Percentiles rank a stretch among this genome's conserved stretches.
phyloP scores from a whole-genome alignment of 2,329 filamentous ascomycete genomes.

The Xylariaceae sp. region DNA sequence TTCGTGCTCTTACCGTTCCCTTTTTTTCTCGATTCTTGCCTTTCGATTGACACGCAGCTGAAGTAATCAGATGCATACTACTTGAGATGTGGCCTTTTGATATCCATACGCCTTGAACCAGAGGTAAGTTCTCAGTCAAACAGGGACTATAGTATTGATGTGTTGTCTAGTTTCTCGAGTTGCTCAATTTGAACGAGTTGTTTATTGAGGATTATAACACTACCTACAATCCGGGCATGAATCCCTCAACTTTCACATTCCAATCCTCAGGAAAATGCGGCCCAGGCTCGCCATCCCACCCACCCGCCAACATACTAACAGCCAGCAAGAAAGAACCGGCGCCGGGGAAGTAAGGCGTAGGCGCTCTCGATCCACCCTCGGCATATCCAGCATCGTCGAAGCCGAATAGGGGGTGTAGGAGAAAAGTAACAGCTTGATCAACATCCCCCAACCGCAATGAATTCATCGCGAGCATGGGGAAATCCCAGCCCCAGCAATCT shows the following conservation, averaged over 20 bases:
- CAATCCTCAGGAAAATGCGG: constrained; percentile 44
- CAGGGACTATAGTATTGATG: not conserved
- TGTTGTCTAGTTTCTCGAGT: not conserved
- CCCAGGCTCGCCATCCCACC: constrained; percentile 47
- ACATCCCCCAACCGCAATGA: constrained; percentile 37
- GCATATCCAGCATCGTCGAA: constrained; percentile 56
- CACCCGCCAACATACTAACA: constrained; percentile 52
- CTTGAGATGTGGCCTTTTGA: not conserved
- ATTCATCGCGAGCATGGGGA: constrained; percentile 43
- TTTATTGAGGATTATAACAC: not conserved
- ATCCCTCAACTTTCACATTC: constrained; percentile 45
- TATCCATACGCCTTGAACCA: not conserved
- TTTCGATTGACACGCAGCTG: not conserved
- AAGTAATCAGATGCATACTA: not conserved
- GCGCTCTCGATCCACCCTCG: constrained; percentile 46
- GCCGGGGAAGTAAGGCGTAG: constrained; percentile 54
- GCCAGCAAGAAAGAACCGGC: constrained; percentile 46
- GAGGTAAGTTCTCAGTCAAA: not conserved
- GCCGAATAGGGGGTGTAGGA: constrained; percentile 45
- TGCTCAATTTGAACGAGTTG: not conserved
- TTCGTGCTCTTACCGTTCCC: not conserved
- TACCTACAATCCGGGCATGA: constrained; percentile 34
- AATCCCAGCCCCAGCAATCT: constrained; percentile 42
- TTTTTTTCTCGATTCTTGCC: not conserved
- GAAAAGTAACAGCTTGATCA: constrained; percentile 37